Base-by-base conservation (phyloP, 768 basidiomycete genomes). In the Sporobolomyces phaffii region DNA sequence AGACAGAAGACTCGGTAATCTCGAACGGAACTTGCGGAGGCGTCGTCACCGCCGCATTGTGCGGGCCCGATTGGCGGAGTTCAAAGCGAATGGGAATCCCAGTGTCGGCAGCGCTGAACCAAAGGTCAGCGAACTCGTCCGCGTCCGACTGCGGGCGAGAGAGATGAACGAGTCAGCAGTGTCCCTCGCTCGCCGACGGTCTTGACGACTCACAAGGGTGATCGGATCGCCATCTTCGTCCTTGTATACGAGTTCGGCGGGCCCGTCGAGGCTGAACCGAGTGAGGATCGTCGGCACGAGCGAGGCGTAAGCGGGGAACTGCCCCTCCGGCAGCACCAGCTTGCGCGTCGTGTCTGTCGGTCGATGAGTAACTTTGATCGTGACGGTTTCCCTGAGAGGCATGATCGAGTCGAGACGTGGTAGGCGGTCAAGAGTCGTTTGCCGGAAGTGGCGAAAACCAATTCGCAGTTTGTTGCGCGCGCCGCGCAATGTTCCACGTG, bases 121-220 rank as follows among this genome's bases (percentile, higher is more conserved):
- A 7, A 20, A 57, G 54, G 10, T 58, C 56, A 7, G 45, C 10
- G 26, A 58, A 18, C 24, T 58, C 56, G 7, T 31, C 41, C 22
- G 45, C 56, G 31, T 26, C 45, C n/a, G 56, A 58, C 56, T 58
- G 40, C 18, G 56, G 4, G 20, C 31, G 34, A 17, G 7, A 8
- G 43, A 38, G 43, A 58, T 44, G 28, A 22, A 56, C 24, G 28
- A 49, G 8, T 20, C 28, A 26, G 17, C 26, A 43, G 38, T 31
- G 14, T 18, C n/a, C n/a, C n/a, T n/a, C n/a, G n/a, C n/a, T n/a
- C n/a, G n/a, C n/a, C n/a, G n/a, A n/a, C n/a, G n/a, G n/a, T n/a
- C n/a, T n/a, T n/a, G n/a, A n/a, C n/a, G n/a, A 58, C 56, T 45
- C n/a, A 58, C 56, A 31, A 58, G 56, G 11, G 56, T 58, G 31